These are phyloP conservation scores for Scleromitrula shiraiana DNA, from an alignment of 2,329 filamentous ascomycete species.

Conservation along the genomic window DNA sequence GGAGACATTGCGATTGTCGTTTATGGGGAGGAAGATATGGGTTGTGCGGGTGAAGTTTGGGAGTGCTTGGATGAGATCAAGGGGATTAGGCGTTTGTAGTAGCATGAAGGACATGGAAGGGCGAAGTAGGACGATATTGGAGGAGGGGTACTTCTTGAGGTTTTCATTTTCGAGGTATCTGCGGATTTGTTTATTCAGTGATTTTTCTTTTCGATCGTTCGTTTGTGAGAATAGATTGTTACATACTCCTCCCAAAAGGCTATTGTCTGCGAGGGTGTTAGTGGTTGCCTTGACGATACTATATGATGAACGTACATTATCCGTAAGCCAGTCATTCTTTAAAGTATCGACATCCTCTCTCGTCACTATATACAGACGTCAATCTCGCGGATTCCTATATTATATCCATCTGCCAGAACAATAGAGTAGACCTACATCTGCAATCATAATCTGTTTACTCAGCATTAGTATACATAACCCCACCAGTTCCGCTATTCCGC, in stretches of 20 bases:
- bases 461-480: constrained; percentile 10
- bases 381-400: constrained; percentile 5
- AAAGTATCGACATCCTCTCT: constrained; percentile 83
- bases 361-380: constrained; percentile 53
- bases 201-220: constrained; percentile 17
- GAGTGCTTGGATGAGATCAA: constrained; percentile 56
- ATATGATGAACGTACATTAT: constrained; percentile 56
- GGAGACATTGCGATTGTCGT: constrained; percentile 70
- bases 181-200: background rate
- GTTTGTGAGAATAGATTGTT: background rate
- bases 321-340: constrained; percentile 90
- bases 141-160: constrained; percentile 69
- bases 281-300: background rate
- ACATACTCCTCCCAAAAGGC: constrained; percentile 92
- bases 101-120: constrained; percentile 91
- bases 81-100: constrained; percentile 59
- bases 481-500: background rate
- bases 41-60: constrained; percentile 75
- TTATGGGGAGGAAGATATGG: constrained; percentile 93
- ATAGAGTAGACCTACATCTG: constrained; percentile 40
- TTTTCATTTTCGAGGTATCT: constrained; percentile 85
- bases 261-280: constrained; percentile 57
- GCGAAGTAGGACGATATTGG: constrained; percentile 81
- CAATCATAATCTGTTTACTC: constrained; percentile 51
- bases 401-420: background rate